phyloP scores from a whole-genome alignment of 2,329 filamentous ascomycete genomes.

The Cryoendolithus antarcticus region DNA sequence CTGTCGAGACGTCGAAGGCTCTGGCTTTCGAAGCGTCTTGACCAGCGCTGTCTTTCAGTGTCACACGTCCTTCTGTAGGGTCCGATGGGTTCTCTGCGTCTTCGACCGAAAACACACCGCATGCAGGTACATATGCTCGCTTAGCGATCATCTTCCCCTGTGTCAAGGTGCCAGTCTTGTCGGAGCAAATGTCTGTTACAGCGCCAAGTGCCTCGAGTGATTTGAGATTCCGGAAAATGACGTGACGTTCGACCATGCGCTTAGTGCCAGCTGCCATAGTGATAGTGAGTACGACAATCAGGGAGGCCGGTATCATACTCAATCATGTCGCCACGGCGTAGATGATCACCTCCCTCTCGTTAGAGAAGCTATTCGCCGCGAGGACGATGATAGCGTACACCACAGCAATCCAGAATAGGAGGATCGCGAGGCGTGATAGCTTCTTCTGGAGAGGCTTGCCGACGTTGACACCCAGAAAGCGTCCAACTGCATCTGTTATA shows the following conservation, averaged over 20 bases:
- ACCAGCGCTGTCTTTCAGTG: conserved; percentile 2
- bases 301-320: conserved; percentile 48
- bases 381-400: conserved; percentile 58
- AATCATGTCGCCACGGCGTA: conserved; percentile 50
- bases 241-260: conserved; percentile 51
- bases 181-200: conserved; percentile 56
- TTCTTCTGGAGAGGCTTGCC: conserved; percentile 79
- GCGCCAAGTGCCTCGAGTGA: conserved; percentile 55
- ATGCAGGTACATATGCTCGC: conserved; percentile 47
- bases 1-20: neutral
- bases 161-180: conserved; percentile 52
- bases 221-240: conserved; percentile 53
- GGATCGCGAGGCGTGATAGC: conserved; percentile 70
- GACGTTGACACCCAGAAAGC: conserved; percentile 55
- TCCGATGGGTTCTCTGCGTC: conserved; percentile 46
- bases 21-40: neutral
- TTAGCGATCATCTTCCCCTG: conserved; percentile 51
- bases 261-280: conserved; percentile 45
- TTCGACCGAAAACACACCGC: conserved; percentile 49
- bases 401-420: conserved; percentile 64
- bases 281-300: conserved; percentile 27
- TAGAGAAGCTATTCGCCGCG: conserved; percentile 44
- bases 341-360: conserved; percentile 49
- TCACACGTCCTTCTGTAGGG: conserved; percentile 50
- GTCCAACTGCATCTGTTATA: conserved; percentile 44